Evolutionary conservation across 2,329 filamentous ascomycete species (phyloP).

Genomic region (Pseudocercospora macadamiae): DNA sequence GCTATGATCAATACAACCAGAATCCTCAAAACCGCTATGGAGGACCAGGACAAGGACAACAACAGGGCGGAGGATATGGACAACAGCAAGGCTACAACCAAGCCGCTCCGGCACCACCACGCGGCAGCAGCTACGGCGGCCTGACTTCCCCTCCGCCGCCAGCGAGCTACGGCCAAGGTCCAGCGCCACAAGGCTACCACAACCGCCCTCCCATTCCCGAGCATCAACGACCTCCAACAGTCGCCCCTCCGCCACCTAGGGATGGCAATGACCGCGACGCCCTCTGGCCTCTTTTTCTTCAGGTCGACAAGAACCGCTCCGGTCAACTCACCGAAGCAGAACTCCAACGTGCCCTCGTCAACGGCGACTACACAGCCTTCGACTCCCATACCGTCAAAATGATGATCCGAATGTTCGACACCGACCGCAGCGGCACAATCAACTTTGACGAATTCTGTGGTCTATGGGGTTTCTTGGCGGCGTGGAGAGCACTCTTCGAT

Average conservation of each 20-base stretch:
- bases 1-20: slow-evolving; percentile 41
- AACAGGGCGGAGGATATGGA: slow-evolving; percentile 16
- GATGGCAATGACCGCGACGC: slow-evolving; percentile 68
- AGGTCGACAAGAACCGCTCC: slow-evolving; percentile 82
- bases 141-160: slow-evolving; percentile 47
- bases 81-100: slow-evolving; percentile 18
- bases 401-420: slow-evolving; percentile 99
- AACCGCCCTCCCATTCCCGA: slow-evolving; percentile 60
- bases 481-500: slow-evolving; percentile 93
- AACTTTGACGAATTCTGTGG: slow-evolving; percentile 96
- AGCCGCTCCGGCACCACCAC: slow-evolving; percentile 23
- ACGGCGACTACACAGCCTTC: slow-evolving; percentile 94
- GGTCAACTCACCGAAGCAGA: slow-evolving; percentile 85
- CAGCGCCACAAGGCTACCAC: slow-evolving; percentile 64
- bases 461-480: slow-evolving; percentile 91
- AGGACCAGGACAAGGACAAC: slow-evolving; percentile 21
- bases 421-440: slow-evolving; percentile 83
- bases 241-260: slow-evolving; percentile 53
- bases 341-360: slow-evolving; percentile 86
- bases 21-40: slow-evolving; percentile 25
- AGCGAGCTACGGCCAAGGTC: slow-evolving; percentile 56
- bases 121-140: slow-evolving; percentile 25
- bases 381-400: slow-evolving; percentile 92
- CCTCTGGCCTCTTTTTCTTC: slow-evolving; percentile 82
- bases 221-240: slow-evolving; percentile 49